phyloP scores from a whole-genome alignment of 1,284 basidiomycete genomes.

The Tetrapyrgos nigripes region DNA sequence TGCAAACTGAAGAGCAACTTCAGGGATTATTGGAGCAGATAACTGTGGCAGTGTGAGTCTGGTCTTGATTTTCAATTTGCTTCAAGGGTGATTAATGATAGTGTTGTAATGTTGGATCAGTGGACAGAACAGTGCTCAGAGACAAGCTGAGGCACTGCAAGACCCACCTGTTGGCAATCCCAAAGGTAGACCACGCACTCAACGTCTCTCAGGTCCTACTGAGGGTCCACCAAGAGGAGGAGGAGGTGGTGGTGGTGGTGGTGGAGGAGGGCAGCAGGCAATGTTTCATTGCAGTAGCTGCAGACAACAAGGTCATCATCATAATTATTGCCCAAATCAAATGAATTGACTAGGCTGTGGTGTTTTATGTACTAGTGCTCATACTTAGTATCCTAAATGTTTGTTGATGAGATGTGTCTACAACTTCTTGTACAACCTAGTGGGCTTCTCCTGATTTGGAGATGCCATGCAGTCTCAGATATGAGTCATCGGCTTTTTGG shows the following conservation, averaged over 20 bases:
- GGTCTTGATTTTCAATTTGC: constrained; percentile 19
- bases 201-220: constrained; percentile 19
- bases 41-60: too few relatives aligned
- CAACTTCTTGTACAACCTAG: too few relatives aligned
- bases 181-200: constrained; percentile 25
- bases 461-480: too few relatives aligned
- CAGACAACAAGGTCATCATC: neutral
- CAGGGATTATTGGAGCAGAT: constrained; percentile 22
- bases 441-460: too few relatives aligned
- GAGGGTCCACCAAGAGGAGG: constrained; percentile 26
- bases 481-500: too few relatives aligned
- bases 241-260: constrained; percentile 9
- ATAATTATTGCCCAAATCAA: neutral
- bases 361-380: too few relatives aligned
- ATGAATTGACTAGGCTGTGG: too few relatives aligned
- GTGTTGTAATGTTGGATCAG: neutral
- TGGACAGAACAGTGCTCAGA: neutral
- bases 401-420: too few relatives aligned
- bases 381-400: too few relatives aligned
- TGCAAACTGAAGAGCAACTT: constrained; percentile 31
- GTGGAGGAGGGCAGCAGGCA: neutral
- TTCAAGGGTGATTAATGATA: neutral
- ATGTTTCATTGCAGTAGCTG: neutral
- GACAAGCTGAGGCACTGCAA: constrained; percentile 7
- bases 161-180: constrained; percentile 23